phyloP scores from a whole-genome alignment of 352 stramenopile species.

The Phytopythium vexans region DNA sequence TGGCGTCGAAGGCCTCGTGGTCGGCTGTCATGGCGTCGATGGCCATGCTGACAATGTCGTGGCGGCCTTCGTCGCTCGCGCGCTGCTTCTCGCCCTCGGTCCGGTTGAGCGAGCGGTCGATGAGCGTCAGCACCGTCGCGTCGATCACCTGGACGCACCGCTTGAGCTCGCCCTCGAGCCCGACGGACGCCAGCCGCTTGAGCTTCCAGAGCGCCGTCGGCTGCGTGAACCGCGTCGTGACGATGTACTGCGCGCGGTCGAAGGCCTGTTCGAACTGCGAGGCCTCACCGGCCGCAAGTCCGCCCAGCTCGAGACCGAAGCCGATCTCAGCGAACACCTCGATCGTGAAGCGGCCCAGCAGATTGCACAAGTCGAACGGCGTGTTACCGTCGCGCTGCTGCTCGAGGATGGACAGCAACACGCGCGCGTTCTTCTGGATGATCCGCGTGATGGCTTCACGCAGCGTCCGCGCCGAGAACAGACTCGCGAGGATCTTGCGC shows the following conservation, averaged over 20 bases:
- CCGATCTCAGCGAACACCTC: slow-evolving; percentile 9
- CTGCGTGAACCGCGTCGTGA: slow-evolving; percentile 5
- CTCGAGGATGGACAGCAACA: slow-evolving; percentile 8
- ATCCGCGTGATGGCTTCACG: slow-evolving; percentile 9
- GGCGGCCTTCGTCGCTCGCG: slow-evolving; percentile 2
- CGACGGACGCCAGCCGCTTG: slow-evolving; percentile 18
- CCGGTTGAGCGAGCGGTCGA: slow-evolving; percentile 24
- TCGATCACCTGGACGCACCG: slow-evolving; percentile 33
- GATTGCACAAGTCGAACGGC: slow-evolving; percentile 5
- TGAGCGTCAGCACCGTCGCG: slow-evolving; percentile 29
- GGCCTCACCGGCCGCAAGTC: slow-evolving; percentile 14
- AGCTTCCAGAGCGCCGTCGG: slow-evolving; percentile 19
- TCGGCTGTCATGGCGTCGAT: slow-evolving; percentile 5
- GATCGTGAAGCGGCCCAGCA: slow-evolving; percentile 7
- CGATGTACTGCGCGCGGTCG: slow-evolving; percentile 29
- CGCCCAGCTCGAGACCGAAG: slow-evolving; percentile 31
- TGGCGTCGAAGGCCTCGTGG: slow-evolving; percentile 3
- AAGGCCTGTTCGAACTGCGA: slow-evolving; percentile 19
- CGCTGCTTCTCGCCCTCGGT: neutral
- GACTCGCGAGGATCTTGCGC: slow-evolving; percentile 10
- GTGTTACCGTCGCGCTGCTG: neutral
- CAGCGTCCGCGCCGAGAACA: slow-evolving; percentile 17
- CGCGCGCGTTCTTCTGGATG: slow-evolving; percentile 8
- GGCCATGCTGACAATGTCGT: slow-evolving; percentile 9
- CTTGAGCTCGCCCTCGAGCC: slow-evolving; percentile 26